Evolutionary conservation across 495 filamentous ascomycete species (phyloP), one percentile per base, ranked within the genome.

Genomic region (Penicillium taxi): DNA sequence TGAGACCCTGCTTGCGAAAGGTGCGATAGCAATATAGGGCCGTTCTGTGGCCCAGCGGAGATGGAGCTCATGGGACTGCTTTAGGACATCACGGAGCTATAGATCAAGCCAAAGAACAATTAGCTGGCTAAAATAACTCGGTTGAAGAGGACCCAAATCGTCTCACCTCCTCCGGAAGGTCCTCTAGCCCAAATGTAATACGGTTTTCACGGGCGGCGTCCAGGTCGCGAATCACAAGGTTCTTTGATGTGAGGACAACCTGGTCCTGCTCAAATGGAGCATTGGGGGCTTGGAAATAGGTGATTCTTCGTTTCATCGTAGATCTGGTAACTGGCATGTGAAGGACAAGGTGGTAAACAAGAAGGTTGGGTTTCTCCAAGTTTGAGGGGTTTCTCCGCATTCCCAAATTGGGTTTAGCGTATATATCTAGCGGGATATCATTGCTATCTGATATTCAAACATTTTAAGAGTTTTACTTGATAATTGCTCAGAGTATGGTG

Each of bases 281-380:
- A 14, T 77, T 67, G 19, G 73, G 53, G 26, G 67, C 67, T 30
- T 86, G 80, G 36, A 94, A 52, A 55, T 78, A 94, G 13, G 90
- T 95, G 33, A 86, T 80, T 58, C 90, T 74, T 64, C 86, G 80
- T 47, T 82, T 81, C 90, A 96, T 96, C 16, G 16, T 51, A 17
- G 17, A 20, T 9, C 6, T 30, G 7, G 31, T 6, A 16, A 37
- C 6, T 17, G 12, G 13, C 8, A 27, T 20, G 25, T 33, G 32
- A 23, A 37, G 26, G 21, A 6, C 19, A 4, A 14, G 24, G 22
- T 17, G 31, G 8, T 29, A 15, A 14, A 9, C 24, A 18, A 29
- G 35, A 24, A 26, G 35, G 18, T 14, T 24, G 17, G 9, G 17
- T 20, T 5, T 2, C 15, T 26, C 18, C 23, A 34, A 26, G 20